Conservation (phyloP, 106 monocot genomes). For the Amphibolis antarctica region DNA sequence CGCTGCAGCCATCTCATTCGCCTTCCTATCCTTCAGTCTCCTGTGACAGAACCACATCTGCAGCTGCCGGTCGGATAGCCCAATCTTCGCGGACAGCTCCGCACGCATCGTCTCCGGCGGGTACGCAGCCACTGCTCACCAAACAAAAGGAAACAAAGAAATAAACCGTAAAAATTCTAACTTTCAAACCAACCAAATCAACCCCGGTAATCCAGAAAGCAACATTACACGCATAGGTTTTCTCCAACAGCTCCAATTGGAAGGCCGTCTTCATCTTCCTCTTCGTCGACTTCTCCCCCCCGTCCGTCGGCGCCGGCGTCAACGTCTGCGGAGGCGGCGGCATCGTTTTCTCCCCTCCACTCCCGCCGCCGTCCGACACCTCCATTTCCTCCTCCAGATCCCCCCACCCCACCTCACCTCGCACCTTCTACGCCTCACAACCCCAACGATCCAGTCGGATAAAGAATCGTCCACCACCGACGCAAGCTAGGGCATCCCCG, state of each 20-base stretch:
- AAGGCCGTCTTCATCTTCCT: conserved; percentile 96
- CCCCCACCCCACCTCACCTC: too few relatives aligned
- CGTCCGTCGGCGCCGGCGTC: conserved; percentile 20
- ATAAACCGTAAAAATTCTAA: conserved; percentile 4
- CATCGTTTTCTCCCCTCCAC: too few relatives aligned
- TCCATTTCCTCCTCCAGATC: too few relatives aligned
- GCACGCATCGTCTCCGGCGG: conserved; percentile 63
- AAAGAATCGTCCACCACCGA: too few relatives aligned
- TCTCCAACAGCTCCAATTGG: conserved; percentile 89
- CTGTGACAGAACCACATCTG: conserved; percentile 99
- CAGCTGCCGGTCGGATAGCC: conserved; percentile 80
- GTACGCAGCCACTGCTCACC: conserved; percentile 51
- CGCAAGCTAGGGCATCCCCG: too few relatives aligned
- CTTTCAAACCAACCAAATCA: neutral
- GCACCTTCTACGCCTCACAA: too few relatives aligned
- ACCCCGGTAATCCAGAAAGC: conserved; percentile 7
- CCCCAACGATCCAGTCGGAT: too few relatives aligned
- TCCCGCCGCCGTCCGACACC: too few relatives aligned
- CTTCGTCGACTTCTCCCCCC: conserved; percentile 42
- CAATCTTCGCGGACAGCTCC: conserved; percentile 77
- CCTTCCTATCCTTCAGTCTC: conserved; percentile 81
- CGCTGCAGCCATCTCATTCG: conserved; percentile 13
- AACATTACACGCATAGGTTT: conserved; percentile 68
- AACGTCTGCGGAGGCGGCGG: neutral
- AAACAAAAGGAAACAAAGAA: neutral